Base-by-base conservation (phyloP, 2,329 filamentous ascomycete species). In the Colletotrichum nymphaeae region DNA sequence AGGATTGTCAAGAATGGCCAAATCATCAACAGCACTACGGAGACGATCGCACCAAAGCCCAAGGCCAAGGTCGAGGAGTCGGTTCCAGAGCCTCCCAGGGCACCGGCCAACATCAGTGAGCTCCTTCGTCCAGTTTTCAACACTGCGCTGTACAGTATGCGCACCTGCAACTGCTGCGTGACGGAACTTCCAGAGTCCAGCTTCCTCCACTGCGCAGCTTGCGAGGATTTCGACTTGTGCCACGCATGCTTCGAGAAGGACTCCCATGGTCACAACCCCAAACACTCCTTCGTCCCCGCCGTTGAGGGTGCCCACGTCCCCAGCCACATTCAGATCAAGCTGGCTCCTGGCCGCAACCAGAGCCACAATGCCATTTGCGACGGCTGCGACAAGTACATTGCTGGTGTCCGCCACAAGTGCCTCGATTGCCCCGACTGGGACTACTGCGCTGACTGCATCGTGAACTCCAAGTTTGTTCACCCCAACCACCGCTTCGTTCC, bases 391-490 rank as follows among this genome's bases (percentile, higher is more conserved):
- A 93, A 92, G 88, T 92, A 91, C 82, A 97, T 99, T 79, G 88
- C 89, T 77, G 97, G 97, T 78, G 89, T 98, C 70, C 96, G 97
- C 77, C 93, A 98, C 90, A 99, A 99, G 88, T 99, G 97, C 83
- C 88, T 98, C 76, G 93, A 95, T 81, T 99, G 97, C 86, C 97
- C 97, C 56, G 97, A 99, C 83, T 99, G 95, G 93, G 97, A 99
- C 80, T 98, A 94, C 85, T 99, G 97, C 87, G 88, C 89, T 28
- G 86, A 90, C 9, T 99, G 97, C 83, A 83, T 94, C 72, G 84
- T 88, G 78, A 90, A 88, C 76, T 93, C 94, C 57, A 83, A 84
- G 73, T 88, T 91, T 78, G 91, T 89, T 63, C 97, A 99, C 81
- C 91, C 94, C 22, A 88, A 89, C 69, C 97, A 99, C 83, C 93